These are phyloP conservation scores for Leccinum subtestaceum DNA, from an alignment of 768 basidiomycete genomes.

Conservation along the genomic window DNA sequence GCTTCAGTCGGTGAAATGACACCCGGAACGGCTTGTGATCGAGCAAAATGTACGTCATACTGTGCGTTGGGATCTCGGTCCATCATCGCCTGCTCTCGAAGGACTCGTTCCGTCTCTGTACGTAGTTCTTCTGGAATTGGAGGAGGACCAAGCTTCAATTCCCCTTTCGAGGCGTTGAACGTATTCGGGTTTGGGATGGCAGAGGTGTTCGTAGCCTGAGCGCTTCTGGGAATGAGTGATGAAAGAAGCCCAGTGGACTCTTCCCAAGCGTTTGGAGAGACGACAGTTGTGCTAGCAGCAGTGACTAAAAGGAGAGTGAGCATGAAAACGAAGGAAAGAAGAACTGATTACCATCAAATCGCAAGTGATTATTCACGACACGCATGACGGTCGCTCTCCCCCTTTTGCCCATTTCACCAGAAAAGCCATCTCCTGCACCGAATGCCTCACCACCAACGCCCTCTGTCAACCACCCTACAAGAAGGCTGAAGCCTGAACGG, in stretches of 20 bases:
- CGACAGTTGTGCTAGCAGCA: slow-evolving; percentile 59
- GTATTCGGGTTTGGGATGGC: slow-evolving; percentile 59
- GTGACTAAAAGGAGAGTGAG: slow-evolving; percentile 51
- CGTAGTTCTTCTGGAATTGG: slow-evolving; percentile 79
- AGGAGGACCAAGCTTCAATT: slow-evolving; percentile 81
- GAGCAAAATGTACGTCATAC: slow-evolving; percentile 57
- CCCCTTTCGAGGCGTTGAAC: slow-evolving; percentile 73
- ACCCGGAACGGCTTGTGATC: slow-evolving; percentile 51
- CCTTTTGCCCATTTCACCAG: slow-evolving; percentile 77
- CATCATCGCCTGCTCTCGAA: slow-evolving; percentile 79
- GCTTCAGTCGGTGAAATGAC: slow-evolving; percentile 60
- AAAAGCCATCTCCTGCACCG: slow-evolving; percentile 75
- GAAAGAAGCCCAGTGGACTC: slow-evolving; percentile 83
- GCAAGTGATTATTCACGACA: slow-evolving; percentile 90
- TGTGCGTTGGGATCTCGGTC: slow-evolving; percentile 67
- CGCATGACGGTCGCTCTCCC: slow-evolving; percentile 89
- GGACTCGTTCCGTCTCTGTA: slow-evolving; percentile 72
- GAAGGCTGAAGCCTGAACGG: slow-evolving; percentile 84
- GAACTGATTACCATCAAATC: slow-evolving; percentile 71
- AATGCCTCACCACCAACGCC: slow-evolving; percentile 83
- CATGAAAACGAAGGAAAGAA: slow-evolving; percentile 9
- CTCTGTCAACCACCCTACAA: slow-evolving; percentile 96
- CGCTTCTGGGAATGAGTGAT: slow-evolving; percentile 65
- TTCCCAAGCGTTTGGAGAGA: slow-evolving; percentile 71
- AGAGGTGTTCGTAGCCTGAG: slow-evolving; percentile 37